Evolutionary conservation across 2,329 filamentous ascomycete species (phyloP).

Genomic region (Fusarium heterosporum): DNA sequence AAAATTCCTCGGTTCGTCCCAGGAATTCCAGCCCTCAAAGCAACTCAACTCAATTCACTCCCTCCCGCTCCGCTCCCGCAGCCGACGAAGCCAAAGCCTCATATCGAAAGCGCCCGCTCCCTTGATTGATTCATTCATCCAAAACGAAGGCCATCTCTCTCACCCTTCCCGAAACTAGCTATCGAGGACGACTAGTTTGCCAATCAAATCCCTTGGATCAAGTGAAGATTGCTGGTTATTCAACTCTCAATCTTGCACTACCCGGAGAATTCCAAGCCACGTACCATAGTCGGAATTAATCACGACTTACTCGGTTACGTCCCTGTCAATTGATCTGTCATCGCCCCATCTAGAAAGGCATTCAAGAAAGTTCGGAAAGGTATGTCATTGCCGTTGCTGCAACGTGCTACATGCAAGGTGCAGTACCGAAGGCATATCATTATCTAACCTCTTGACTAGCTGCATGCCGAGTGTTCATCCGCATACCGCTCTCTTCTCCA

Average conservation of each 20-base stretch:
- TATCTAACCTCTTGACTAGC: slow-evolving; percentile 50
- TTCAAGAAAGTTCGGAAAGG: slow-evolving; percentile 39
- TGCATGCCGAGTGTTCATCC: slow-evolving; percentile 53
- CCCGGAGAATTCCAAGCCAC: slow-evolving; percentile 19
- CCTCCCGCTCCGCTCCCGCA: slow-evolving; percentile 36
- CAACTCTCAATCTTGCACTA: slow-evolving; percentile 20
- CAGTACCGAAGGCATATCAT: slow-evolving; percentile 19
- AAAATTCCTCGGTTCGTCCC: slow-evolving; percentile 59
- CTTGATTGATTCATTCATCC: slow-evolving; percentile 38
- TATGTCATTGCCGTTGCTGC: slow-evolving; percentile 39
- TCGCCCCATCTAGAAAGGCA: slow-evolving; percentile 22
- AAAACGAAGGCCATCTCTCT: slow-evolving; percentile 46
- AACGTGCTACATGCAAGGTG: not conserved
- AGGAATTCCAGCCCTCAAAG: slow-evolving; percentile 53
- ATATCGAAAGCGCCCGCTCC: slow-evolving; percentile 49
- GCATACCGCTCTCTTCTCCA: slow-evolving; percentile 55
- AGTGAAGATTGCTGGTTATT: slow-evolving; percentile 33
- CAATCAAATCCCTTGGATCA: slow-evolving; percentile 51
- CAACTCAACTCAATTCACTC: slow-evolving; percentile 36
- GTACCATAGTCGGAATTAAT: slow-evolving; percentile 18
- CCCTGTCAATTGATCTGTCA: slow-evolving; percentile 18
- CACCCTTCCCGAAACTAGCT: slow-evolving; percentile 53
- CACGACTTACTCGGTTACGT: slow-evolving; percentile 15
- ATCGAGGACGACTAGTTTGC: slow-evolving; percentile 34
- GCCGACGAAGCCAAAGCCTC: slow-evolving; percentile 33